Conservation (phyloP, 192 early-diverging fungal species). For the Umbelopsis vinacea region DNA sequence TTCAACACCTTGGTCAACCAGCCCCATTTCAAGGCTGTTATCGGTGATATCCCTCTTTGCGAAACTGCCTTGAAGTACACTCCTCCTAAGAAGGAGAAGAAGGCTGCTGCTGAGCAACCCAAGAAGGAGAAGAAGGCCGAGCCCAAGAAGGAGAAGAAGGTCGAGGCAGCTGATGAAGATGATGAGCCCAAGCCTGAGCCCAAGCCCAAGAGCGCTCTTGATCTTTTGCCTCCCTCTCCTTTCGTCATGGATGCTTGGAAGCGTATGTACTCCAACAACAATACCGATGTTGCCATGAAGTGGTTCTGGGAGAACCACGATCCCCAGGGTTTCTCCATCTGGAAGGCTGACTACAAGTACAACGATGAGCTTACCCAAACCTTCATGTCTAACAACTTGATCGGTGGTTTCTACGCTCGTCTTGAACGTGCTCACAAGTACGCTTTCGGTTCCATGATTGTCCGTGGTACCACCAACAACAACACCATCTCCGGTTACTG, state of each 20-base stretch:
- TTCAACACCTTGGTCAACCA: slow-evolving; percentile 87
- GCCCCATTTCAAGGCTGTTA: slow-evolving; percentile 80
- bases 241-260: slow-evolving; percentile 95
- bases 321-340: slow-evolving; percentile 88
- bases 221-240: slow-evolving; percentile 80
- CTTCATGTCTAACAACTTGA: slow-evolving; percentile 95
- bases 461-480: slow-evolving; percentile 82
- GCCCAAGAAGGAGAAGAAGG: slow-evolving; percentile 60
- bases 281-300: slow-evolving; percentile 84
- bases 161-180: slow-evolving; percentile 60
- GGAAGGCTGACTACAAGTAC: slow-evolving; percentile 95
- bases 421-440: slow-evolving; percentile 93
- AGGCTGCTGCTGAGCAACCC: slow-evolving; percentile 59
- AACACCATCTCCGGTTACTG: slow-evolving; percentile 95
- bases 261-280: slow-evolving; percentile 97
- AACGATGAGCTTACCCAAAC: slow-evolving; percentile 86
- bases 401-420: slow-evolving; percentile 93
- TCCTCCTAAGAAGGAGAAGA: slow-evolving; percentile 69
- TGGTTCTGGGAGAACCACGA: slow-evolving; percentile 96
- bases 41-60: slow-evolving; percentile 73
- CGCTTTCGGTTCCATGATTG: slow-evolving; percentile 87
- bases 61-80: slow-evolving; percentile 59
- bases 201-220: slow-evolving; percentile 91
- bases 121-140: slow-evolving; percentile 62
- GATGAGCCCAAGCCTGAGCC: slow-evolving; percentile 70